Evolutionary conservation across 164 flowering plant species (phyloP).

Genomic region (Cinnamomum micranthum): DNA sequence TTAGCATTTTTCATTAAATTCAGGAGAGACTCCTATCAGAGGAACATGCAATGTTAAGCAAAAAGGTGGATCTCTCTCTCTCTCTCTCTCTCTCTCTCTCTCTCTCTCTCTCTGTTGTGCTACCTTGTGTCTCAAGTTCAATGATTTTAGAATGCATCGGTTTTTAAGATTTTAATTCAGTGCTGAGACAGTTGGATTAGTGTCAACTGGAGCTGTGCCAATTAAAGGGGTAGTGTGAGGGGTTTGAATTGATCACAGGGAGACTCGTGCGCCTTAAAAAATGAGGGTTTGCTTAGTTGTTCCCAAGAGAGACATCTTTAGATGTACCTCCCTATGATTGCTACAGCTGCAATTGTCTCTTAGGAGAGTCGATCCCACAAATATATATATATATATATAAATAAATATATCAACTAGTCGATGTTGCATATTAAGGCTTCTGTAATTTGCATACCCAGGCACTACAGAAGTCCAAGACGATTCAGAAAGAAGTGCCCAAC

Average conservation of each 20-base stretch:
- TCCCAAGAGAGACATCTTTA: no score
- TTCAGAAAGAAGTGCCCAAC: constrained; percentile 1
- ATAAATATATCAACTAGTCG: not conserved
- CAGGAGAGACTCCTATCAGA: constrained; percentile 62
- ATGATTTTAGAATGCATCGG: no score
- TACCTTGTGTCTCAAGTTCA: no score
- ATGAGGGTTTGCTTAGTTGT: no score
- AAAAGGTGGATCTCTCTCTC: constrained; percentile 44
- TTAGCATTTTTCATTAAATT: constrained; percentile 10
- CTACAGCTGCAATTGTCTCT: not conserved
- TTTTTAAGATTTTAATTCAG: no score
- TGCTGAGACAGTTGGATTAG: no score
- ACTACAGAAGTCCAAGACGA: not conserved
- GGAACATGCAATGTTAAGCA: constrained; percentile 54
- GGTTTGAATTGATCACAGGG: no score
- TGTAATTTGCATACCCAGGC: constrained; percentile 3
- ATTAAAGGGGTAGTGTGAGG: no score
- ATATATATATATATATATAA: not conserved
- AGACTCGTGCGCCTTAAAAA: no score
- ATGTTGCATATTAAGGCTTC: not conserved
- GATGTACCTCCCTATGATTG: no score
- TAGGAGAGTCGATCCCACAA: not conserved
- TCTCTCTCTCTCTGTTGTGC: not conserved
- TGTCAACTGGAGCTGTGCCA: no score
- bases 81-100: not conserved